Conservation (phyloP, 2,329 filamentous ascomycete species). For the Ceratocystis colombiana region DNA sequence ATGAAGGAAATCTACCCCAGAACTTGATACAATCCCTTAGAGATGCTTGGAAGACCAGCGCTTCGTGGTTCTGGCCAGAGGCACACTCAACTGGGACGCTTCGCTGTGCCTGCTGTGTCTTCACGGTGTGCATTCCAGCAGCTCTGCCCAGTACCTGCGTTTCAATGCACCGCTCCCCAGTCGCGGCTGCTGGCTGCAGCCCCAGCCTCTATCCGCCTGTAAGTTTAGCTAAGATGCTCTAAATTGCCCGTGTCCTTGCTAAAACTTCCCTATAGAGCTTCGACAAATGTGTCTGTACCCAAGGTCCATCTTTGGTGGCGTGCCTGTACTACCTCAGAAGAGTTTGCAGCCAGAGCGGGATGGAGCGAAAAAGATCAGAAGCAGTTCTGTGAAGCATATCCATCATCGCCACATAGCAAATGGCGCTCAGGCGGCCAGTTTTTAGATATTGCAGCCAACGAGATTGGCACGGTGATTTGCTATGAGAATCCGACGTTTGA, state of each 20-base stretch:
- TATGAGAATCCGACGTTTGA: conserved; percentile 22
- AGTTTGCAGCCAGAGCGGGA: conserved; percentile 17
- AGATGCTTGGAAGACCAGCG: conserved; percentile 21
- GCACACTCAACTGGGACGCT: background rate
- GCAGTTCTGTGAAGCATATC: conserved; percentile 22
- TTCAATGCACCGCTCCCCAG: background rate
- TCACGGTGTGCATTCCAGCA: conserved; percentile 1
- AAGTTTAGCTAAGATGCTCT: background rate
- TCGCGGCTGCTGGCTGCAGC: background rate
- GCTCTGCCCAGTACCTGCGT: background rate
- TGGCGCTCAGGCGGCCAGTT: conserved; percentile 23
- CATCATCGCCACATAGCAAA: background rate
- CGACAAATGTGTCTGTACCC: conserved; percentile 1
- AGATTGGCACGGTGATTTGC: conserved; percentile 23
- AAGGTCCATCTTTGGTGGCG: conserved; percentile 24
- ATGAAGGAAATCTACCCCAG: background rate
- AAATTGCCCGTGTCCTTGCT: background rate
- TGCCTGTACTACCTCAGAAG: conserved; percentile 21
- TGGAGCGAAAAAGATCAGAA: conserved; percentile 15
- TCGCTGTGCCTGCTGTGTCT: background rate
- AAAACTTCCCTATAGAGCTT: conserved; percentile 9
- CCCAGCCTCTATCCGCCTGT: conserved; percentile 16
- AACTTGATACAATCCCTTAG: background rate
- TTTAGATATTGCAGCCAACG: conserved; percentile 24
- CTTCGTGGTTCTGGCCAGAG: conserved; percentile 10